These are phyloP conservation scores for Tolypocladium amazonense DNA, from an alignment of 2,329 filamentous ascomycete genomes.

Conservation along the genomic window DNA sequence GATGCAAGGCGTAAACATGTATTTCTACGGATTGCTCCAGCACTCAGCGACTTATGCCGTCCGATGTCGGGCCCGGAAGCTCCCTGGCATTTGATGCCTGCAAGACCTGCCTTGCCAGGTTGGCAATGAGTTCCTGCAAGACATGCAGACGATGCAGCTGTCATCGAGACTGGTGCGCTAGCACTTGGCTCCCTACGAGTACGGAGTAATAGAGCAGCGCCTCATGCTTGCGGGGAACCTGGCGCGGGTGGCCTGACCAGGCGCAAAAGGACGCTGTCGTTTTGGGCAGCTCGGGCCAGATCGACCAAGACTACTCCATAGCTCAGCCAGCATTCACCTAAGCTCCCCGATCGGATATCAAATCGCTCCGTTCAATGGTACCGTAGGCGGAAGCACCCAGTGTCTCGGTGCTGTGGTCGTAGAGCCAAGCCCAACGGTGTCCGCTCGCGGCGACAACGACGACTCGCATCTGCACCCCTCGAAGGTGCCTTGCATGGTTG, in stretches of 20 bases:
- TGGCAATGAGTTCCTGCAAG: background rate
- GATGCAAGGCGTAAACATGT: background rate
- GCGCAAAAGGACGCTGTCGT: background rate
- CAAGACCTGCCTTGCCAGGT: too few species aligned
- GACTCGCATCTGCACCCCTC: background rate
- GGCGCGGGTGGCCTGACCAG: background rate
- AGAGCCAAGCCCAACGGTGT: background rate
- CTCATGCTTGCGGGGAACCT: background rate
- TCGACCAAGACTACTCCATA: background rate
- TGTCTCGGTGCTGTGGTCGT: background rate
- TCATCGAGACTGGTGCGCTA: background rate
- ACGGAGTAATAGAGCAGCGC: background rate
- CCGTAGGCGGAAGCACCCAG: background rate
- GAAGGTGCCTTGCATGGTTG: conserved; percentile 4
- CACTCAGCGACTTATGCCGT: background rate
- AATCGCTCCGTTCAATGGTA: background rate
- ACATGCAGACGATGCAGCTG: background rate
- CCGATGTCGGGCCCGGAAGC: background rate
- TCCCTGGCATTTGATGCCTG: too few species aligned
- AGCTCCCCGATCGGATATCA: background rate
- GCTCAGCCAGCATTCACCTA: background rate
- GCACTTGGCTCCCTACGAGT: background rate
- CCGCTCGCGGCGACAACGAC: background rate
- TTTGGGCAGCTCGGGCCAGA: background rate
- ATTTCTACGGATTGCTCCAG: background rate